Evolutionary conservation across 495 filamentous ascomycete species (phyloP), one percentile per base, ranked within the genome.

Genomic region (Astrocystis sublimbata): DNA sequence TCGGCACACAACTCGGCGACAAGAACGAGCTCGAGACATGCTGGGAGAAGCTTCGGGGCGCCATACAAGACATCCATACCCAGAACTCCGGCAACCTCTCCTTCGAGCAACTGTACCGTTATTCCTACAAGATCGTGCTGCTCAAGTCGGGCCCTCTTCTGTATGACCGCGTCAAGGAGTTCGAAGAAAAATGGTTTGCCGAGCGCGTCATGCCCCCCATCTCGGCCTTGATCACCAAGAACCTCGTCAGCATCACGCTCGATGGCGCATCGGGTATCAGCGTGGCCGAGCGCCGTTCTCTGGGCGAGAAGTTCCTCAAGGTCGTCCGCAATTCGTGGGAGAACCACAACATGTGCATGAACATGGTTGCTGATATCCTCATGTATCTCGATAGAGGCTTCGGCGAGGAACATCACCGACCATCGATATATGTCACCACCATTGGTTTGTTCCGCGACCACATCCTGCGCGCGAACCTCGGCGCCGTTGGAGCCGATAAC

Each of bases 341-440:
- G 63, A 89, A 94, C 57, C 93, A 99, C 69, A 91, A 91, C 69
- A 79, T 90, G 15, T 91, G 89, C 57, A 96, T 97, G 93, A 91
- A 91, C 65, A 98, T 99, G 96, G 88, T 91, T 43, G 94, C 93
- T 10, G 96, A 99, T 71, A 91, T 99, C 33, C 75, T 98, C 36
- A 97, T 99, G 93, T 99, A 99, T 66, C 93, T 99, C 84, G 94
- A 99, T 64, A 90, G 93, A 26, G 85, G 91, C 13, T 89, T 89
- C 72, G 88, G 86, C 58, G 72, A 81, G 3, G 91, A 96, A 60
- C 81, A 87, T 50, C 81, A 83, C 24, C 86, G 84, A 53, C 89
- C 92, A 0, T 88, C 88, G 0, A 96, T 97, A 46, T 97, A 91
- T 68, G 84, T 86, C 1, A 82, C 87, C 21, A 84, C 91, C 8